Conservation (phyloP, 805 yeast genomes). For the Metschnikowia lachancei region DNA sequence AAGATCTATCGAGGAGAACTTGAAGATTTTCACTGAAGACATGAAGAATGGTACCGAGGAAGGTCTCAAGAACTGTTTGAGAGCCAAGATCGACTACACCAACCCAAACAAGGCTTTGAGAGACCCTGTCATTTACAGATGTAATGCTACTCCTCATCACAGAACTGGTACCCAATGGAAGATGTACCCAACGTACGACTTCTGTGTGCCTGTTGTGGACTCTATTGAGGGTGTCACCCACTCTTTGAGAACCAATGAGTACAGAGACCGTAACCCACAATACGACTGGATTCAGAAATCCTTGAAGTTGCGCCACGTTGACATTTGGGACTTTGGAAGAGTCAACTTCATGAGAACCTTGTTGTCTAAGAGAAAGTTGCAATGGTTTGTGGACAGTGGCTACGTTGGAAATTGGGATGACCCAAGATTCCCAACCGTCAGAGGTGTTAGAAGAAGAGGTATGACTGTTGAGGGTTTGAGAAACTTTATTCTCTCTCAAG, state of each 20-base stretch:
- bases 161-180: constrained; percentile 93
- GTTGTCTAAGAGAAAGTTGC: constrained; percentile 94
- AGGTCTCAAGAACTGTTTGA: constrained; percentile 87
- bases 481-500: constrained; percentile 90
- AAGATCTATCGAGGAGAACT: constrained; percentile 88
- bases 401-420: constrained; percentile 96
- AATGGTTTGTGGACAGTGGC: constrained; percentile 96
- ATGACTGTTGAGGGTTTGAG: constrained; percentile 98
- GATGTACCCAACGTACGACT: constrained; percentile 96
- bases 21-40: constrained; percentile 79
- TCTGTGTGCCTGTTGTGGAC: constrained; percentile 97
- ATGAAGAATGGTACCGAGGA: constrained; percentile 93
- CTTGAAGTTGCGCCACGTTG: constrained; percentile 81
- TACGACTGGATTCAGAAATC: constrained; percentile 93
- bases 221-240: constrained; percentile 96
- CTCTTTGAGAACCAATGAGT: constrained; percentile 95
- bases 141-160: constrained; percentile 96
- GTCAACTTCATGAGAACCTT: constrained; percentile 95
- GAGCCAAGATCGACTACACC: constrained; percentile 94
- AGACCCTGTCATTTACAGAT: constrained; percentile 97
- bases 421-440: constrained; percentile 98
- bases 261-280: constrained; percentile 98
- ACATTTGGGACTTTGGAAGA: constrained; percentile 97
- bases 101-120: constrained; percentile 92
- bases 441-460: constrained; percentile 99